Evolutionary conservation across 495 filamentous ascomycete genomes (phyloP).

Genomic region (Penicillium tannophilum): DNA sequence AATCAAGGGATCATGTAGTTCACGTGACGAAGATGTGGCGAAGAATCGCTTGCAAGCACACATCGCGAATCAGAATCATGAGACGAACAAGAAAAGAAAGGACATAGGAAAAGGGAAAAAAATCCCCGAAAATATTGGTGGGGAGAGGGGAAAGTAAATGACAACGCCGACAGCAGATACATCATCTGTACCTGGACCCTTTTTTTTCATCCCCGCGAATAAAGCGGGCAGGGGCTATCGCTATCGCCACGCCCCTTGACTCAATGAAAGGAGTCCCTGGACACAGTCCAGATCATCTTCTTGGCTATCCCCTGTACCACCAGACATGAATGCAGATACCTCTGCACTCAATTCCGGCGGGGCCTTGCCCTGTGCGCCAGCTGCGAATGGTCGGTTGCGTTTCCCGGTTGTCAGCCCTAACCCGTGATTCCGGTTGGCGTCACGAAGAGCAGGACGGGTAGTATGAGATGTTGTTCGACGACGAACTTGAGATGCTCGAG

Average conservation of each 20-base stretch:
- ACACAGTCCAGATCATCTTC: constrained; percentile 77
- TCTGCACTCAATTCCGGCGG: constrained; percentile 52
- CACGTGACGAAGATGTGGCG: constrained; percentile 34
- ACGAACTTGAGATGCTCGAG: constrained; percentile 41
- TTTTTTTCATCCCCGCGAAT: constrained; percentile 1
- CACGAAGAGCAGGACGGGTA: constrained; percentile 49
- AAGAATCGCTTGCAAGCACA: constrained; percentile 40
- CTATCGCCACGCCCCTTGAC: constrained; percentile 63
- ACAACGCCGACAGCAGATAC: constrained; percentile 7
- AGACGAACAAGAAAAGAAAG: constrained; percentile 30
- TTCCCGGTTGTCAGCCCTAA: constrained; percentile 34
- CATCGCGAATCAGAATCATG: constrained; percentile 30
- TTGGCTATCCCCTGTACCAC: constrained; percentile 58
- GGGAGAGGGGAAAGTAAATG: constrained; percentile 7
- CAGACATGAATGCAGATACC: constrained; percentile 68
- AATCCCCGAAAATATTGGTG: constrained; percentile 1
- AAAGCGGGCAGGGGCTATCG: neutral
- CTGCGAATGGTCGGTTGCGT: constrained; percentile 38
- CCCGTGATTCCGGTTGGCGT: constrained; percentile 38
- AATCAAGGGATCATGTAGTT: constrained; percentile 30
- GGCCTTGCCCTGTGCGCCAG: constrained; percentile 30
- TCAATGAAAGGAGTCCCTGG: constrained; percentile 74
- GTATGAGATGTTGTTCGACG: constrained; percentile 39
- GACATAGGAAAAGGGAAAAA: constrained; percentile 20
- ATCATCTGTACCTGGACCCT: constrained; percentile 1